Evolutionary conservation across 768 basidiomycete species (phyloP), one percentile per base, ranked within the genome.

Genomic region (Cytidiella melzeri): DNA sequence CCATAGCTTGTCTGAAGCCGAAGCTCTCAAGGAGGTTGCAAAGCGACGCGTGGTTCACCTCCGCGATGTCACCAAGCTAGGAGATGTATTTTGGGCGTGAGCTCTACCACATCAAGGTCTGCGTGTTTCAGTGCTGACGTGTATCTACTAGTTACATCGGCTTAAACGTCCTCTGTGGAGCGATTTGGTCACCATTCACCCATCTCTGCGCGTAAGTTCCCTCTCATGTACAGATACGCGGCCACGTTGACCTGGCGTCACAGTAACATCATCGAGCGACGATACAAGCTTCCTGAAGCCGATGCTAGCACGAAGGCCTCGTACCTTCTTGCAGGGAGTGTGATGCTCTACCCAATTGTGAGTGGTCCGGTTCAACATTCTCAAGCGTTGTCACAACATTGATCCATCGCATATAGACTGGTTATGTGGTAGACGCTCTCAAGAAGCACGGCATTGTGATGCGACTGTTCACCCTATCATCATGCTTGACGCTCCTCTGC

Each of bases 71-170:
- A 72, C 77, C 1, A 75, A 76, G 54, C 70, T 89, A 3, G 87
- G 87, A 3, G 87, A 88, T 61, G 70, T 84, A 10, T 87, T 88
- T 55, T 88, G 85, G 86, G 81, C 79, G 80, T 85, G 63, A 68
- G 81, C 66, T 3, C 11, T 5, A 11, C 20, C 40, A 49, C 10
- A 21, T 10, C 41, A 37, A 23, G 30, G 7, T 34, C 30, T 7
- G 7, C 30, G 30, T 15, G 15, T 7, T 7, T 15, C 30, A 7
- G 30, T 15, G 30, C 30, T 34, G 15, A 34, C 30, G 9, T 15
- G 30, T 7, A 34, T 47, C 23, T 3, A 5, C 4, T 55, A 86
- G 84, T 13, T 89, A 89, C 61, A 80, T 89, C 49, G 81, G 74
- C 2, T 58, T 87, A n/a, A 90, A 90, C 53, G 63, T 89, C 11